Evolutionary conservation across 805 yeast genomes (phyloP), one percentile per base, ranked within the genome.

Genomic region (Metschnikowia cerradonensis): DNA sequence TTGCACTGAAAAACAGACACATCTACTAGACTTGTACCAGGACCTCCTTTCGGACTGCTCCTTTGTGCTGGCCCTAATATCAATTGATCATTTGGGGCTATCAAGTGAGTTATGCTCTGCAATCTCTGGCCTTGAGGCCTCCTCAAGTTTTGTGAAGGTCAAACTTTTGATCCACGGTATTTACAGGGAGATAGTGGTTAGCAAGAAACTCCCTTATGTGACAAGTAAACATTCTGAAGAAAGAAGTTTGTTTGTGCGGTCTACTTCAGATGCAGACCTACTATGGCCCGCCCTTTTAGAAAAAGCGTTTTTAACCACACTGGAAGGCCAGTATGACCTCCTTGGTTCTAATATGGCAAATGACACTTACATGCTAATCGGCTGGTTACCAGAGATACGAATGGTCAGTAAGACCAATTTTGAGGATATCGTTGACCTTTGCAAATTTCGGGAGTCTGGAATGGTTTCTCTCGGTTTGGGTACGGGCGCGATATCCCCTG

Each of bases 241-340:
- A 22, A 51, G 73, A 36, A 63, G 57, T 44, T 54, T 75, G 31
- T 66, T 67, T 26, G 73, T 77, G 10, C 62, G 66, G 19, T 77
- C 81, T 3, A 51, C 56, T 3, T 49, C 68, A 2, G 66, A 72
- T 50, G 62, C 57, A 3, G 33, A 54, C 1, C 55, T 80, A 2
- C 57, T 64, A 4, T 84, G 90, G 87, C 91, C 91, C 0, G 86
- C 88, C 0, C 57, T 88, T n/a, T 55, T 88, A 1, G 96, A 90
- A 64, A 83, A 86, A 58, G 94, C 95, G 0, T 86, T 81, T 60
- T 68, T 90, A 52, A 80, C 80, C 57, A 63, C 85, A 0, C 65
- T 75, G 66, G 80, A 82, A 1, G 67, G 71, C 2, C 86, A 89
- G 3, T 85, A 85, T 58, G 70, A 71, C n/a, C 79, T 82, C 43